Evolutionary conservation across 2,329 filamentous ascomycete genomes (phyloP).

Genomic region (Nemania diffusa): DNA sequence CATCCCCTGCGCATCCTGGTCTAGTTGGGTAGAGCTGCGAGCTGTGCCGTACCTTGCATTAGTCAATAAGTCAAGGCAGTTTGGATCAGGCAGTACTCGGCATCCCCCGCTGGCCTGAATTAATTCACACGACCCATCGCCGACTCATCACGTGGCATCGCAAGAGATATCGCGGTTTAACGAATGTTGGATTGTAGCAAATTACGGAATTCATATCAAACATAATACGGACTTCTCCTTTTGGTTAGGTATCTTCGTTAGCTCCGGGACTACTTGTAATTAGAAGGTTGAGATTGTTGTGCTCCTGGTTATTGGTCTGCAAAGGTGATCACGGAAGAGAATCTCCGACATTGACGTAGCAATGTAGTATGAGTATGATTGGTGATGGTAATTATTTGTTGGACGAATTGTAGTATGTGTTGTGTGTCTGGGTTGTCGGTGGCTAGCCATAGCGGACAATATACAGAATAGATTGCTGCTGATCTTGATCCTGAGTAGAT

Average conservation of each 20-base stretch:
- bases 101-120: too few species aligned
- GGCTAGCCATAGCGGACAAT: constrained; percentile 12
- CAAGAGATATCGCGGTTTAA: background rate
- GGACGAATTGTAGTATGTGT: background rate
- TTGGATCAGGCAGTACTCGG: too few species aligned
- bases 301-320: background rate
- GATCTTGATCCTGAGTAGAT: constrained; percentile 27
- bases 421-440: background rate
- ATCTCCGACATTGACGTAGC: background rate
- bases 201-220: background rate
- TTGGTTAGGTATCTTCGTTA: background rate
- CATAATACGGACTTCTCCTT: background rate
- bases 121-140: too few species aligned
- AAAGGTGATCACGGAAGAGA: background rate
- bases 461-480: constrained; percentile 11
- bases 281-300: background rate
- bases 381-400: background rate
- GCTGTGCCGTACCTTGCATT: too few species aligned
- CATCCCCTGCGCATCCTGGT: background rate
- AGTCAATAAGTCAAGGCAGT: too few species aligned
- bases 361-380: background rate
- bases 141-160: background rate
- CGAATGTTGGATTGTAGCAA: background rate
- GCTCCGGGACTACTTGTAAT: background rate
- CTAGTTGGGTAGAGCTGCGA: too few species aligned